These are phyloP conservation scores for Apiospora aurea DNA, from an alignment of 2,329 filamentous ascomycete genomes.

Conservation along the genomic window DNA sequence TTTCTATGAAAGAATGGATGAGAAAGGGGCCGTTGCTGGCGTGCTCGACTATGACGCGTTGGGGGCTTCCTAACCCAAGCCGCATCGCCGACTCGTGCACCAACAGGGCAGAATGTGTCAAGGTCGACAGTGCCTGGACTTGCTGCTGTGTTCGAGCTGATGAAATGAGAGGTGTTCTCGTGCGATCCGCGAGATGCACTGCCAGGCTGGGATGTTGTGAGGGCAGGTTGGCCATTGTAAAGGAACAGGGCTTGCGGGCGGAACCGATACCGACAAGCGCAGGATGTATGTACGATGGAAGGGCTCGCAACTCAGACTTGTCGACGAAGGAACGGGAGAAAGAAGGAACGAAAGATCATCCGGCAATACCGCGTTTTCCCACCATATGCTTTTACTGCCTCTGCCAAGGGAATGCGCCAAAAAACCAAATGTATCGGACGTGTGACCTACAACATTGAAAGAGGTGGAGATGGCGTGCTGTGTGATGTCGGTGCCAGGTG, in stretches of 20 bases:
- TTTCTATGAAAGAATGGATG: constrained; percentile 39
- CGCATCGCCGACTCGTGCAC: constrained; percentile 60
- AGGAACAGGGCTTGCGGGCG: not conserved
- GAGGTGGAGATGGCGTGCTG: not conserved
- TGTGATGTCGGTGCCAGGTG: constrained; percentile 4
- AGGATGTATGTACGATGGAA: not conserved
- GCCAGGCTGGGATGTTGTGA: constrained; percentile 58
- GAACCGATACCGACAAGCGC: not conserved
- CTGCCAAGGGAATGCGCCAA: not conserved
- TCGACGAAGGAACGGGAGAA: not conserved
- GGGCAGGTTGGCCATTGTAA: constrained; percentile 50
- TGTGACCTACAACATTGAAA: not conserved
- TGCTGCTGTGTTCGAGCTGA: constrained; percentile 54
- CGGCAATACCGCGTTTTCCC: not conserved
- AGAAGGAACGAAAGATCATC: not conserved
- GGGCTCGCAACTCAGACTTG: not conserved
- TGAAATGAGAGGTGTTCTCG: constrained; percentile 64
- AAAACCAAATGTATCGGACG: not conserved
- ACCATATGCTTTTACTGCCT: not conserved
- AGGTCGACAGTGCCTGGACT: constrained; percentile 57
- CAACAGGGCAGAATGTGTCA: constrained; percentile 60
- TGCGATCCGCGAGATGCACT: constrained; percentile 64
- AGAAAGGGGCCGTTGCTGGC: constrained; percentile 44
- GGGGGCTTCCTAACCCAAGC: constrained; percentile 59
- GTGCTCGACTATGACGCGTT: constrained; percentile 67